Evolutionary conservation across 129 eudicot species (phyloP).

Genomic region (Deinandra increscens): DNA sequence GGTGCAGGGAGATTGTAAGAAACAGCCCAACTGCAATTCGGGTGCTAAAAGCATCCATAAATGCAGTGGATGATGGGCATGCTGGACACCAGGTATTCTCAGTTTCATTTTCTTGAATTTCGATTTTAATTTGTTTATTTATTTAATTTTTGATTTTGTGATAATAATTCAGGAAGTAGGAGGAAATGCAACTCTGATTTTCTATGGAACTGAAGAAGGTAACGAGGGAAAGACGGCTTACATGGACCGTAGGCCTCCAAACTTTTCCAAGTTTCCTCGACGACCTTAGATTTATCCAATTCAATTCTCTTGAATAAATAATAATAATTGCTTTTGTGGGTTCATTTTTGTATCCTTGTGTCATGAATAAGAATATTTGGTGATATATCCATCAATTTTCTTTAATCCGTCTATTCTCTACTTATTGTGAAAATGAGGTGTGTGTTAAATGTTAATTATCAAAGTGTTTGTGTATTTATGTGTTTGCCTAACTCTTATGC

Average conservation of each 20-base stretch:
- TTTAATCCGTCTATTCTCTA: not conserved
- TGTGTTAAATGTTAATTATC: no score
- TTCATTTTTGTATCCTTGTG: constrained; percentile 5
- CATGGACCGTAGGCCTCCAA: constrained; percentile 78
- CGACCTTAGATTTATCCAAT: constrained; percentile 43
- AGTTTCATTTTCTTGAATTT: not conserved
- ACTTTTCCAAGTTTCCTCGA: constrained; percentile 80
- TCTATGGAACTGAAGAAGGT: constrained; percentile 95
- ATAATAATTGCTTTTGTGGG: not conserved
- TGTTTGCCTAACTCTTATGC: no score
- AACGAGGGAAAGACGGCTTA: constrained; percentile 89
- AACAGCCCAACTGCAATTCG: constrained; percentile 95
- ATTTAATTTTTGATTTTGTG: not conserved
- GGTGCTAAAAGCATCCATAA: constrained; percentile 75
- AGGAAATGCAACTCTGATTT: constrained; percentile 88
- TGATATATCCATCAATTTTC: not conserved
- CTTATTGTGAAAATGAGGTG: no score
- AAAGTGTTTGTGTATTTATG: no score
- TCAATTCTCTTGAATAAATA: not conserved
- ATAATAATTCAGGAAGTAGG: constrained; percentile 53
- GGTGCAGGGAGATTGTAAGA: constrained; percentile 92
- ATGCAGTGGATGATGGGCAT: constrained; percentile 96
- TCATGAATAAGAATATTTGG: not conserved
- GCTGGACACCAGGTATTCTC: constrained; percentile 87
- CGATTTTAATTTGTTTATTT: not conserved